Evolutionary conservation across 2,329 filamentous ascomycete species (phyloP).

Genomic region (Thielaviopsis euricoi): DNA sequence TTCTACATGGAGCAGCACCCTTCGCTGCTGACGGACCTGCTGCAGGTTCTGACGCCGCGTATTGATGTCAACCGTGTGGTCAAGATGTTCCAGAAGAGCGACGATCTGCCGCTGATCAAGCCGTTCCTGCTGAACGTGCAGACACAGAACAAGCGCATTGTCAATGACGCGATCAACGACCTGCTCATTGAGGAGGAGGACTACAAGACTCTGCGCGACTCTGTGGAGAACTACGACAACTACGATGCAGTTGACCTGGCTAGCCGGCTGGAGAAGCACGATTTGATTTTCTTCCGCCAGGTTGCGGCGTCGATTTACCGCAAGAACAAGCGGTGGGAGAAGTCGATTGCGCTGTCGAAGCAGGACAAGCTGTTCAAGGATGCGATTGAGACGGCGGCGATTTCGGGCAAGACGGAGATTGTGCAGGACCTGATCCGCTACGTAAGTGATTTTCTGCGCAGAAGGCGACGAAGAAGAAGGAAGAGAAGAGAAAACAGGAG

Average conservation of each 20-base stretch:
- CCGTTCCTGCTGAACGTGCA: slow-evolving; percentile 96
- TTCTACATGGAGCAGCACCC: slow-evolving; percentile 98
- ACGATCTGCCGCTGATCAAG: slow-evolving; percentile 96
- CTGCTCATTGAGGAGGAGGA: slow-evolving; percentile 96
- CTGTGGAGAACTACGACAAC: slow-evolving; percentile 97
- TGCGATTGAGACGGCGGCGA: slow-evolving; percentile 91
- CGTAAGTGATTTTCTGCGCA: slow-evolving; percentile 64
- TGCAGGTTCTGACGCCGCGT: slow-evolving; percentile 78
- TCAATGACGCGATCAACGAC: slow-evolving; percentile 97
- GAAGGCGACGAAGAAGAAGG: too few species aligned
- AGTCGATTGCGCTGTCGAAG: slow-evolving; percentile 93
- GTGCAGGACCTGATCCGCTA: slow-evolving; percentile 94
- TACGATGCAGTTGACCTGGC: slow-evolving; percentile 92
- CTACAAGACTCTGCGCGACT: slow-evolving; percentile 95
- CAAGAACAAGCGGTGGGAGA: slow-evolving; percentile 99
- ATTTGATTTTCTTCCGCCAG: slow-evolving; percentile 97
- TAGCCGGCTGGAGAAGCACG: slow-evolving; percentile 86
- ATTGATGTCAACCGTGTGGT: slow-evolving; percentile 99
- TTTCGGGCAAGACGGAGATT: slow-evolving; percentile 77
- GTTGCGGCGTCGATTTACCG: slow-evolving; percentile 97
- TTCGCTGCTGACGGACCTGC: slow-evolving; percentile 82
- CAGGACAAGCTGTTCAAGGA: slow-evolving; percentile 99
- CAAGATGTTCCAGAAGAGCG: slow-evolving; percentile 95
- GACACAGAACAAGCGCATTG: slow-evolving; percentile 89
- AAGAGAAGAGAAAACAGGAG: too few species aligned